Percentiles rank a stretch among this genome's conserved stretches.
phyloP scores from a whole-genome alignment of 75 land plant species.

The Selaginella moellendorffii region DNA sequence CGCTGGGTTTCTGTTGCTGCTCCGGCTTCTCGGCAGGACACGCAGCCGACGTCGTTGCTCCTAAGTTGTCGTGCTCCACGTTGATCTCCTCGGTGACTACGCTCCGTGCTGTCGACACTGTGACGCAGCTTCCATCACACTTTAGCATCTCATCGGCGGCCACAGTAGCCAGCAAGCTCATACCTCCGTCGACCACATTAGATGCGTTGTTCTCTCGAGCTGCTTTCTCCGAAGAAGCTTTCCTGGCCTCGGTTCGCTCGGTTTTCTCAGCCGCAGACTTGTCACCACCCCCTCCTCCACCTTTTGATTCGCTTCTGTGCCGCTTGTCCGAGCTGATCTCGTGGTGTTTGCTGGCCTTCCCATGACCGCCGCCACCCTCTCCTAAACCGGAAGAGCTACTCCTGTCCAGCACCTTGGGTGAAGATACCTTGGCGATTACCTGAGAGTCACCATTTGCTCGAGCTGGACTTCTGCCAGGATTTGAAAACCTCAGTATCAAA shows the following conservation, averaged over 20 bases:
- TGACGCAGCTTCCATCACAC: constrained; percentile 14
- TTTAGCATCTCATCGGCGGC: constrained; percentile 56
- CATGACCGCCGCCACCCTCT: constrained; percentile 11
- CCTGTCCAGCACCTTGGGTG: constrained; percentile 45
- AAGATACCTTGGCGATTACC: constrained; percentile 39
- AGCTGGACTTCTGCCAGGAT: constrained; percentile 64
- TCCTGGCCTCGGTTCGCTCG: background rate
- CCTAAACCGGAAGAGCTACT: constrained; percentile 23
- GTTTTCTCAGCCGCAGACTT: background rate
- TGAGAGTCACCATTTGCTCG: constrained; percentile 35
- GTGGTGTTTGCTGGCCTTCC: constrained; percentile 15
- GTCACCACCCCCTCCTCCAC: background rate
- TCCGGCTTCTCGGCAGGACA: background rate
- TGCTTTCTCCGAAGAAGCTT: background rate
- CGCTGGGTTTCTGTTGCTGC: background rate
- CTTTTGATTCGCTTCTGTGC: constrained; percentile 17
- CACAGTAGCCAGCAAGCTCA: constrained; percentile 88
- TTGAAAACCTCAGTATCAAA: constrained; percentile 78
- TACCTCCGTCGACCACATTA: constrained; percentile 60
- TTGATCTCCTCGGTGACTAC: background rate
- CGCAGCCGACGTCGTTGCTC: background rate
- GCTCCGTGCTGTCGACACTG: background rate
- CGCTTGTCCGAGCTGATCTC: constrained; percentile 21
- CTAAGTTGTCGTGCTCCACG: background rate
- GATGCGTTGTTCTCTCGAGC: constrained; percentile 31